Base-by-base conservation (phyloP, 768 basidiomycete genomes). In the Mycena sanguinolenta region DNA sequence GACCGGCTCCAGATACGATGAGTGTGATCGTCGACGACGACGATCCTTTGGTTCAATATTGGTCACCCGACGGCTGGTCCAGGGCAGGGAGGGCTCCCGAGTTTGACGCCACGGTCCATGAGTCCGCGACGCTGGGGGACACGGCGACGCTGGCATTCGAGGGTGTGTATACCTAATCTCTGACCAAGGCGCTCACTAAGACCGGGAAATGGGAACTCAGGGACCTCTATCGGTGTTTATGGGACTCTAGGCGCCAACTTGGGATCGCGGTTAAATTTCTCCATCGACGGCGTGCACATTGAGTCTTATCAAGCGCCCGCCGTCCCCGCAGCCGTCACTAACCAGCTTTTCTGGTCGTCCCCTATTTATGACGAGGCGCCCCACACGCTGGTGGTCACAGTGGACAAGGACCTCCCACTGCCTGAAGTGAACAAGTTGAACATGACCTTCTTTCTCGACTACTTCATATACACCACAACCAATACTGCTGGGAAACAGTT, bases 1-100 rank as follows among this genome's bases (percentile, higher is more conserved):
- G n/a, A n/a, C n/a, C n/a, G n/a, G n/a, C n/a, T n/a, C n/a, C n/a
- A n/a, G n/a, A n/a, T n/a, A n/a, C 52, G 28, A 66, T 66, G 65
- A 59, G 58, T 30, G 58, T 66, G 23, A 23, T 66, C 27, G 21
- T 66, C 32, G 65, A 66, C 58, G 65, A 66, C 36, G 36, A 10
- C 58, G 58, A 66, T 44, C 17, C 46, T 25, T 44, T 50, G 44
- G 65, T 66, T 14, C 32, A 52, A 14, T 66, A 66, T 13, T 39
- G 14, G n/a, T n/a, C 63, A 9, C 13, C 46, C 17, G n/a, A n/a
- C 23, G 55, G 53, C 54, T 65, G 64, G 64, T 19, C 16, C 36
- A 4, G 9, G 7, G 34, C 23, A 16, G 55, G 64, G 8, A 13
- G 21, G 9, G n/a, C 23, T 23, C 8, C 17, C 25, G 63, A 63